Evolutionary conservation across 805 yeast species (phyloP).

Genomic region (Saccharomycopsis javanensis): DNA sequence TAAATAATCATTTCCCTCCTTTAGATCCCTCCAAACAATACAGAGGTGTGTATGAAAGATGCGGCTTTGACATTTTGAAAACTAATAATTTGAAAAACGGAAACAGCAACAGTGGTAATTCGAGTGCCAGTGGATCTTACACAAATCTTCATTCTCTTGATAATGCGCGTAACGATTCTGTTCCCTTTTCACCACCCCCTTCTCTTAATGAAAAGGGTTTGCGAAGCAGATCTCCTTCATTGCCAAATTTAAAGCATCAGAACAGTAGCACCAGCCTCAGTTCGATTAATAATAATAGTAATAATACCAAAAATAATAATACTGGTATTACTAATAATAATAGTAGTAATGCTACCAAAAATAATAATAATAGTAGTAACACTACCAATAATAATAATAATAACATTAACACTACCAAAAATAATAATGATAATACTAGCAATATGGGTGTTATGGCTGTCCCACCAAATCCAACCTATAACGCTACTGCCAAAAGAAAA

Average conservation of each 20-base stretch:
- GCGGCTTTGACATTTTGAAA: constrained; percentile 61
- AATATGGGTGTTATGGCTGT: not conserved
- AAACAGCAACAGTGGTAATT: not conserved
- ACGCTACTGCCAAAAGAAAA: not conserved
- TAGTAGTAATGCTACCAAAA: too few species aligned
- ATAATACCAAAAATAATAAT: too few species aligned
- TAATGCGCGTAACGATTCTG: not conserved
- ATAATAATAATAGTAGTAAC: too few species aligned
- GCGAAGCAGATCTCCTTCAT: not conserved
- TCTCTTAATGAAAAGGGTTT: not conserved
- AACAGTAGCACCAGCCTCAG: not conserved
- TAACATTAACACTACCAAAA: too few species aligned
- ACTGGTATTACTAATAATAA: too few species aligned
- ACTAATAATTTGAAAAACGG: not conserved
- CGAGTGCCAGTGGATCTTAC: not conserved
- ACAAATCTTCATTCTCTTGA: not conserved
- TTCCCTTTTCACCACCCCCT: not conserved
- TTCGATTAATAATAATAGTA: not conserved
- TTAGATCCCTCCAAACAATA: constrained; percentile 51
- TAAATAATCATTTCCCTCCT: constrained; percentile 59
- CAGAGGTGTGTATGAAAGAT: constrained; percentile 68
- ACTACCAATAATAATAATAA: too few species aligned
- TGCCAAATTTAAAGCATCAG: not conserved
- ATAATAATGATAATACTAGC: not conserved
- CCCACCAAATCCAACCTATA: not conserved